Percentiles rank a stretch among this genome's conserved stretches.
phyloP scores from a whole-genome alignment of 768 basidiomycete species.

The Russula vinacea region DNA sequence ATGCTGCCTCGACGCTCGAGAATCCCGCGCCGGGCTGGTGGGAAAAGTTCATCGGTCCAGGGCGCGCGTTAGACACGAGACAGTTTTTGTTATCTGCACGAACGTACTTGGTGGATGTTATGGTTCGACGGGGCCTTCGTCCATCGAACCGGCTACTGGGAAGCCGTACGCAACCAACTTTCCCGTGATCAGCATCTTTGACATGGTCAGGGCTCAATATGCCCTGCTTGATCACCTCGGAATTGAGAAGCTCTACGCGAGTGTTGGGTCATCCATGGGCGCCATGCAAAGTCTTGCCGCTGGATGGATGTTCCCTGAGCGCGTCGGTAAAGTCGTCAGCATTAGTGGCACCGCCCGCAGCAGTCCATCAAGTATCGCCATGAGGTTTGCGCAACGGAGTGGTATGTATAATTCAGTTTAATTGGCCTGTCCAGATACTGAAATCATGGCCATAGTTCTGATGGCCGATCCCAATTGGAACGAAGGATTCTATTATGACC shows the following conservation, averaged over 20 bases:
- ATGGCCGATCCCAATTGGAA: slow-evolving; percentile 99
- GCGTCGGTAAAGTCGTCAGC: slow-evolving; percentile 86
- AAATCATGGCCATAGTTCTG: slow-evolving; percentile 62
- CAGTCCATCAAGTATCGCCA: slow-evolving; percentile 87
- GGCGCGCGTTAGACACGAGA: slow-evolving; percentile 89
- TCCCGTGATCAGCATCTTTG: slow-evolving; percentile 89
- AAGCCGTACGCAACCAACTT: slow-evolving; percentile 85
- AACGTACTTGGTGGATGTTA: slow-evolving; percentile 99
- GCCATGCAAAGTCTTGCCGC: slow-evolving; percentile 97
- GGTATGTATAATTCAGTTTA: slow-evolving; percentile 49
- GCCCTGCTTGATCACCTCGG: slow-evolving; percentile 77
- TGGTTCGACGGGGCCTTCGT: slow-evolving; percentile 93
- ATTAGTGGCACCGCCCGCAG: slow-evolving; percentile 95
- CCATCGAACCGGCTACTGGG: slow-evolving; percentile 64
- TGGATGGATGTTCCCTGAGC: slow-evolving; percentile 86
- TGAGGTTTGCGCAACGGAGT: slow-evolving; percentile 94
- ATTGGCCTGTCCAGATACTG: not conserved
- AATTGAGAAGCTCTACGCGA: slow-evolving; percentile 84
- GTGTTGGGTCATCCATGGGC: slow-evolving; percentile 95
- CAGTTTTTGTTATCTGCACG: slow-evolving; percentile 88
- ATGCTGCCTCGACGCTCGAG: slow-evolving; percentile 75
- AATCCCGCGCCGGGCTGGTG: slow-evolving; percentile 94
- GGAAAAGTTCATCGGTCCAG: slow-evolving; percentile 97
- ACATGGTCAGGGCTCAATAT: slow-evolving; percentile 97
- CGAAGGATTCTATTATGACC: slow-evolving; percentile 95